Evolutionary conservation across 2,329 filamentous ascomycete genomes (phyloP).

Genomic region (Alternaria novae-zelandiae): DNA sequence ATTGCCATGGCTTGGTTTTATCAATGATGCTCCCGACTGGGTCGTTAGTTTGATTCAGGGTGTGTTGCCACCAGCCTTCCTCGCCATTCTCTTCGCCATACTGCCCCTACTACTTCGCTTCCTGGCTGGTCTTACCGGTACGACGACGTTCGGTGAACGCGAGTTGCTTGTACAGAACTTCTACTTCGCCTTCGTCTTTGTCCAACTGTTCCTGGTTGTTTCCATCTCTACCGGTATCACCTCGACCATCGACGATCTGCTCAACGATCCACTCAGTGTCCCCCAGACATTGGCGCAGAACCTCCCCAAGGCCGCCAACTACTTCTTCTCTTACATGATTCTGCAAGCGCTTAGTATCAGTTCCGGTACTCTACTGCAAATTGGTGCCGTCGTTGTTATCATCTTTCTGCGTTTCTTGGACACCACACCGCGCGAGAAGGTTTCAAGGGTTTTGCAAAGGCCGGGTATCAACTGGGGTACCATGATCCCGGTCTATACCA

Average conservation of each 20-base stretch:
- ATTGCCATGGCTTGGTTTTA: constrained; percentile 73
- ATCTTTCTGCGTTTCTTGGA: constrained; percentile 81
- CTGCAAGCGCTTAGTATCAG: constrained; percentile 91
- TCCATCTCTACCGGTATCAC: constrained; percentile 81
- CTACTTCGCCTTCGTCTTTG: constrained; percentile 93
- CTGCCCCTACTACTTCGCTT: constrained; percentile 80
- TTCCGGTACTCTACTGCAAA: constrained; percentile 84
- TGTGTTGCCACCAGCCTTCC: constrained; percentile 79
- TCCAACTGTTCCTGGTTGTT: constrained; percentile 93
- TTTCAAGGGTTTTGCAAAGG: constrained; percentile 80
- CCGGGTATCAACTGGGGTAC: constrained; percentile 85
- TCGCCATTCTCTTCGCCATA: constrained; percentile 79
- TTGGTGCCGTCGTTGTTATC: constrained; percentile 79
- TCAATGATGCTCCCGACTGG: constrained; percentile 66
- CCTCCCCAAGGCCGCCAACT: constrained; percentile 86
- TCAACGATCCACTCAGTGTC: constrained; percentile 70
- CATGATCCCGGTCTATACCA: constrained; percentile 96
- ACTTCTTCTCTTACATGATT: constrained; percentile 99
- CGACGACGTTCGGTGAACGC: constrained; percentile 80
- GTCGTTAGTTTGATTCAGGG: constrained; percentile 77
- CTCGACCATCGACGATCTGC: constrained; percentile 67
- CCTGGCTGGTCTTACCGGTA: constrained; percentile 75
- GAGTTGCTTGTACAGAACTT: constrained; percentile 87
- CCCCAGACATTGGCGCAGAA: constrained; percentile 76
- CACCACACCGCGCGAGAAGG: constrained; percentile 82